A percentile compares a stretch with the other conserved stretches of the same genome.
Evolutionary conservation across 192 early-diverging fungal genomes (phyloP).

Genomic region (Backusella morwellensis): DNA sequence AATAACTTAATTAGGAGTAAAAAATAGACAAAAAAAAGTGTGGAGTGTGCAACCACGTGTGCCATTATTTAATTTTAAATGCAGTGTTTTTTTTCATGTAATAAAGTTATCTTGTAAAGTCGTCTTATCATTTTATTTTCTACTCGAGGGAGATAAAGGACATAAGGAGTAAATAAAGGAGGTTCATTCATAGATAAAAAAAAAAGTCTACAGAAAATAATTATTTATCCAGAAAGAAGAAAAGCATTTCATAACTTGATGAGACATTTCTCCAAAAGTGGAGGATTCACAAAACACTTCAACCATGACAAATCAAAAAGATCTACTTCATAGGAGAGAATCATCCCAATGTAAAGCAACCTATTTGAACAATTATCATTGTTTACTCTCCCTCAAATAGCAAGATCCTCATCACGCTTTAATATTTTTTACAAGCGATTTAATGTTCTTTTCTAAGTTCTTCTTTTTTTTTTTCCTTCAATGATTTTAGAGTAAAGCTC

Average conservation of each 20-base stretch:
- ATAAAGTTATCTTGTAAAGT: not conserved
- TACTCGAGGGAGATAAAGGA: not conserved
- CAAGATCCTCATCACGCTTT: no score
- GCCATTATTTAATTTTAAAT: not conserved
- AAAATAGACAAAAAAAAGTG: not conserved
- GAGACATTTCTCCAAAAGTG: not conserved
- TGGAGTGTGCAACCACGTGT: not conserved
- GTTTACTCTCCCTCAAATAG: no score
- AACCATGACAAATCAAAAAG: no score
- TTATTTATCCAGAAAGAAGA: not conserved
- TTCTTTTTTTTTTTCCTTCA: no score
- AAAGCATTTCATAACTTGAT: not conserved
- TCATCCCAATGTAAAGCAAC: not conserved
- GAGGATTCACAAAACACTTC: not conserved
- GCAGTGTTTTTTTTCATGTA: not conserved
- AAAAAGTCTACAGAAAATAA: not conserved
- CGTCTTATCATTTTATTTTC: not conserved
- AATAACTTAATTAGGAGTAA: conserved; percentile 1
- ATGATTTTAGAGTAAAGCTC: no score
- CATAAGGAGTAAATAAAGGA: not conserved
- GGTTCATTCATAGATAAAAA: not conserved
- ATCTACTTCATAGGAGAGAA: not conserved
- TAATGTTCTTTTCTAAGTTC: no score
- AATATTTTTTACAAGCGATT: no score
- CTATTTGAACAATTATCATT: no score